A percentile compares a stretch with the other conserved stretches of the same genome.
These are phyloP conservation scores for Colletotrichum eremochloae DNA, from an alignment of 2,329 filamentous ascomycete species.

Conservation along the genomic window DNA sequence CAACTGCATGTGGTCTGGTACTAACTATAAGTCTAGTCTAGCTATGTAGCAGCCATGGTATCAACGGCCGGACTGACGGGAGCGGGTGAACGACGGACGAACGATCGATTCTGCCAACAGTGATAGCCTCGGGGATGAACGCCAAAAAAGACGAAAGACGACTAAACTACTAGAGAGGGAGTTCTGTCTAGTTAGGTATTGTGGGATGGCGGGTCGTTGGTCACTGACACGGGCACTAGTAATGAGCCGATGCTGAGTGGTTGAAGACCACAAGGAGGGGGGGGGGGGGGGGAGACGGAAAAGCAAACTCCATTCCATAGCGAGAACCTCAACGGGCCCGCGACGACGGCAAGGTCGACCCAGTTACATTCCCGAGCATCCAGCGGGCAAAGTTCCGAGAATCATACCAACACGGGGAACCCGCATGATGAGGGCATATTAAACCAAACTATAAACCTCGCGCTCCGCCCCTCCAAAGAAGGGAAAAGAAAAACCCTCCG, in stretches of 20 bases:
- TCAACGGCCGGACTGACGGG: slow-evolving; percentile 32
- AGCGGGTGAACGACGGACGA: not conserved
- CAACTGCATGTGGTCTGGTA: not conserved
- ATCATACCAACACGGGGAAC: not conserved
- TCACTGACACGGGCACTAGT: slow-evolving; percentile 39
- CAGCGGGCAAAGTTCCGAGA: not conserved
- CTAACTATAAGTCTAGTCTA: no score
- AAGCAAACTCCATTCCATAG: not conserved
- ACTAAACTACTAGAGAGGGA: not conserved
- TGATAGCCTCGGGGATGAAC: not conserved
- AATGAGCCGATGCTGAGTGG: slow-evolving; percentile 37
- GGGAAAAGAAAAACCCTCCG: not conserved
- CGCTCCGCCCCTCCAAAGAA: no score
- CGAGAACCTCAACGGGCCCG: slow-evolving; percentile 27
- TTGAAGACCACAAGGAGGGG: not conserved
- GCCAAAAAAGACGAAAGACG: not conserved
- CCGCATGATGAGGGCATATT: not conserved
- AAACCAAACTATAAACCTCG: no score
- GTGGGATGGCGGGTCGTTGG: not conserved
- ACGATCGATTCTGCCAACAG: not conserved
- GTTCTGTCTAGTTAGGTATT: not conserved
- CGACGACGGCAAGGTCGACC: slow-evolving; percentile 5
- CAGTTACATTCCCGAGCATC: not conserved
- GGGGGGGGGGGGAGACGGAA: no score
- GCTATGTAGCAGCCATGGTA: not conserved